Conservation (phyloP, 2,329 filamentous ascomycete genomes). For the Aureobasidium subglaciale region DNA sequence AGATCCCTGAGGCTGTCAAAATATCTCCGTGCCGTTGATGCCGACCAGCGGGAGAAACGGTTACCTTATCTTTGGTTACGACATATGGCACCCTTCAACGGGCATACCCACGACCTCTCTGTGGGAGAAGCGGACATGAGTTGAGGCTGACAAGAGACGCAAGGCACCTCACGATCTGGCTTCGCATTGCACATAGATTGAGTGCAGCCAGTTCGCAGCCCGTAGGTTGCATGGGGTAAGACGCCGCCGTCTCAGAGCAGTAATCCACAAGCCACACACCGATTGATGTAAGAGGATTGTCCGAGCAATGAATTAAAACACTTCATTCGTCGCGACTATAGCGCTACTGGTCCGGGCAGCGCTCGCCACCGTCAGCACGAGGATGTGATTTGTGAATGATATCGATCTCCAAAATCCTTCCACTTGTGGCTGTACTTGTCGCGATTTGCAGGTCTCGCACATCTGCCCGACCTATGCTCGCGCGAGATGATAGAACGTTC, state of each 20-base stretch:
- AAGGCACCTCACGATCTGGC: background rate
- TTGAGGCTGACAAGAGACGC: conserved; percentile 6
- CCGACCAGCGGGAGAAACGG: conserved; percentile 10
- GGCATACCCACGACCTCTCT: conserved; percentile 3
- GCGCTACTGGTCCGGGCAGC: background rate
- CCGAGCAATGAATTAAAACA: background rate
- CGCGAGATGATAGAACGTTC: conserved; percentile 1
- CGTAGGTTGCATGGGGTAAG: background rate
- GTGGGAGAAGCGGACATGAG: background rate
- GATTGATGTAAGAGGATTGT: background rate
- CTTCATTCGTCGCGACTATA: background rate
- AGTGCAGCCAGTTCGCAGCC: background rate
- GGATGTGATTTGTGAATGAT: no score
- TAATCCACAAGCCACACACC: background rate
- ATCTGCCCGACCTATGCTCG: background rate
- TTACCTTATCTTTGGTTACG: conserved; percentile 3
- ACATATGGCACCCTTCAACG: no score
- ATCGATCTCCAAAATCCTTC: background rate
- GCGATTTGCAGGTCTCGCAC: background rate
- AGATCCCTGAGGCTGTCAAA: background rate
- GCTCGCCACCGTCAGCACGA: background rate
- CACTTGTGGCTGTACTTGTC: background rate
- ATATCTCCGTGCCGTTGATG: conserved; percentile 2
- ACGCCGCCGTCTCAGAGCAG: background rate
- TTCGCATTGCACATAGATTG: background rate